Conservation (phyloP, 2,329 filamentous ascomycete species). For the Trichoderma sp. region DNA sequence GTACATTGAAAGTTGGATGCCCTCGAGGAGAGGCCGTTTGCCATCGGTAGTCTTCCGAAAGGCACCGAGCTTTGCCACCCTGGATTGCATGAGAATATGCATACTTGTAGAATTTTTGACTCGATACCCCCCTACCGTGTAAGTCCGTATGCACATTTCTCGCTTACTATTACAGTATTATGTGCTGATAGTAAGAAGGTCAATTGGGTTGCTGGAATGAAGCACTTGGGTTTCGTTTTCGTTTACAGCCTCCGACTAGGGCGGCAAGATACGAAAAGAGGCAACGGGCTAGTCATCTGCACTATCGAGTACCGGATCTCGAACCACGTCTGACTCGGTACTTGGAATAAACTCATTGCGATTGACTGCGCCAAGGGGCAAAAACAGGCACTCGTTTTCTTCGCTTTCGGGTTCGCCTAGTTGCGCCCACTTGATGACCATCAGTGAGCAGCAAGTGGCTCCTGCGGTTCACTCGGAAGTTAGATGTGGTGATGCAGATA, state of each 20-base stretch:
- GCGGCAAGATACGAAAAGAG: slow-evolving; percentile 7
- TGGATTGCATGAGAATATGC: background rate
- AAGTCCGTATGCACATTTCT: background rate
- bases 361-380: background rate
- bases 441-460: background rate
- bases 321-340: background rate
- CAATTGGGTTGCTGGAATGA: background rate
- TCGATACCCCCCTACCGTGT: background rate
- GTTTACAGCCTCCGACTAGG: background rate
- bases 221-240: background rate
- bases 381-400: background rate
- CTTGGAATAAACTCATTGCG: background rate
- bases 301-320: background rate
- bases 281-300: background rate
- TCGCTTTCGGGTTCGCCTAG: background rate
- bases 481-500: background rate
- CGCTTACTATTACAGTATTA: background rate
- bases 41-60: background rate
- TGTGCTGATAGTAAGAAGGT: background rate
- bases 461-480: slow-evolving; percentile 13
- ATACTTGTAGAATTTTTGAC: background rate
- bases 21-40: background rate
- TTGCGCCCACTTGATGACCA: background rate
- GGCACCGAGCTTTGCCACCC: background rate
- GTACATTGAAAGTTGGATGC: background rate